Conservation (phyloP, 2,329 filamentous ascomycete species). For the Fusarium poae region DNA sequence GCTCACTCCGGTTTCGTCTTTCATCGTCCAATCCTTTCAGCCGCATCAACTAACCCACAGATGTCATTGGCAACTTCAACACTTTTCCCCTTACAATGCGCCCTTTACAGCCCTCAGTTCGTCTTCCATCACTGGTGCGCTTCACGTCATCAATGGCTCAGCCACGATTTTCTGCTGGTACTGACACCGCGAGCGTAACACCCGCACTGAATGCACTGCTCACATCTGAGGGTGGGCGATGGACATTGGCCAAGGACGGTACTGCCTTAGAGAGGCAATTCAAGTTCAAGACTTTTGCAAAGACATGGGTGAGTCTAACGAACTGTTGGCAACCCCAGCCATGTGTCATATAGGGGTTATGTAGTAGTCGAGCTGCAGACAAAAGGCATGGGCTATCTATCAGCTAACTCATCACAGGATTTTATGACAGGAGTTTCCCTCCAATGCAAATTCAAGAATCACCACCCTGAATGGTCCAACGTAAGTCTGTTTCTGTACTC, state of each 20-base stretch:
- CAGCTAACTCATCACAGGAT: conserved; percentile 61
- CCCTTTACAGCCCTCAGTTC: conserved; percentile 13
- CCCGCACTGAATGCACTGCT: conserved; percentile 58
- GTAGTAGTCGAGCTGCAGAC: neutral
- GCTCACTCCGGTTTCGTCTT: conserved; percentile 26
- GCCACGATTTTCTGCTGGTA: conserved; percentile 61
- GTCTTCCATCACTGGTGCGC: conserved; percentile 25
- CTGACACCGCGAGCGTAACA: conserved; percentile 56
- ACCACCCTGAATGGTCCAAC: conserved; percentile 84
- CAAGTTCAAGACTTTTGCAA: conserved; percentile 74
- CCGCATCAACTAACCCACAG: conserved; percentile 9
- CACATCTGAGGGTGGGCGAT: conserved; percentile 57
- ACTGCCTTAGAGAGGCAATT: conserved; percentile 71
- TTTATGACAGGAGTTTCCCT: conserved; percentile 81
- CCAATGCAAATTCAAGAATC: conserved; percentile 75
- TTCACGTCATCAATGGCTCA: conserved; percentile 47
- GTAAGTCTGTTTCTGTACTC: conserved; percentile 54
- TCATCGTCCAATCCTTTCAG: conserved; percentile 29
- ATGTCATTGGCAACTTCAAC: conserved; percentile 11
- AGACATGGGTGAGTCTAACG: conserved; percentile 68
- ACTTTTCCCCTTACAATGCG: conserved; percentile 29
- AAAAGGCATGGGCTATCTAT: neutral
- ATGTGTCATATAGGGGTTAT: neutral
- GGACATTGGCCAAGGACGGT: conserved; percentile 65
- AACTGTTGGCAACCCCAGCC: neutral